phyloP scores from a whole-genome alignment of 177 flowering plant species.

The Vitis hybrid region DNA sequence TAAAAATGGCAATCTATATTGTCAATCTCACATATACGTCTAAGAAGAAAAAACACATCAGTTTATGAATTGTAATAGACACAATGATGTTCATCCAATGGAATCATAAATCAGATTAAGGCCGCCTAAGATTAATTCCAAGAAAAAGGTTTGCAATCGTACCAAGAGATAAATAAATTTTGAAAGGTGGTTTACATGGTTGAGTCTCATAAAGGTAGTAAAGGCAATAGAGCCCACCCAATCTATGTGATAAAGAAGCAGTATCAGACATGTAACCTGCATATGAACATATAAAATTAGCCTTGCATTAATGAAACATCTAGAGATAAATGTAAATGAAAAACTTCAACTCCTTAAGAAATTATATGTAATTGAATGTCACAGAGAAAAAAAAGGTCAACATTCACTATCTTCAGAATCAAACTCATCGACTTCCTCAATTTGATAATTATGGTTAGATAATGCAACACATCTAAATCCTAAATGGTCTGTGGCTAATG shows the following conservation, averaged over 20 bases:
- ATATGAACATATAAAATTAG: slow-evolving; percentile 8
- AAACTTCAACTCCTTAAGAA: neutral
- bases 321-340: neutral
- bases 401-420: neutral
- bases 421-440: too few relatives aligned
- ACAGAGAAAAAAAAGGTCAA: neutral
- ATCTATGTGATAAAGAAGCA: slow-evolving; percentile 57
- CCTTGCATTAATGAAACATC: neutral
- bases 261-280: slow-evolving; percentile 61
- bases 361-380: neutral
- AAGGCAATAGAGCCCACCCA: slow-evolving; percentile 88
- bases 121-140: neutral
- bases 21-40: too few relatives aligned
- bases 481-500: too few relatives aligned
- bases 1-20: too few relatives aligned
- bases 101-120: neutral
- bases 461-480: too few relatives aligned
- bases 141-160: slow-evolving; percentile 15
- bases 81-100: neutral
- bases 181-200: slow-evolving; percentile 83
- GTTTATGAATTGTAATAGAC: too few relatives aligned
- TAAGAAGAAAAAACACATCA: too few relatives aligned
- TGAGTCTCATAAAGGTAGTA: slow-evolving; percentile 90
- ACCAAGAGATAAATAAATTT: slow-evolving; percentile 76
- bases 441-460: too few relatives aligned